phyloP scores from a whole-genome alignment of 148 eudicot genomes.

The Euryodendron excelsum region DNA sequence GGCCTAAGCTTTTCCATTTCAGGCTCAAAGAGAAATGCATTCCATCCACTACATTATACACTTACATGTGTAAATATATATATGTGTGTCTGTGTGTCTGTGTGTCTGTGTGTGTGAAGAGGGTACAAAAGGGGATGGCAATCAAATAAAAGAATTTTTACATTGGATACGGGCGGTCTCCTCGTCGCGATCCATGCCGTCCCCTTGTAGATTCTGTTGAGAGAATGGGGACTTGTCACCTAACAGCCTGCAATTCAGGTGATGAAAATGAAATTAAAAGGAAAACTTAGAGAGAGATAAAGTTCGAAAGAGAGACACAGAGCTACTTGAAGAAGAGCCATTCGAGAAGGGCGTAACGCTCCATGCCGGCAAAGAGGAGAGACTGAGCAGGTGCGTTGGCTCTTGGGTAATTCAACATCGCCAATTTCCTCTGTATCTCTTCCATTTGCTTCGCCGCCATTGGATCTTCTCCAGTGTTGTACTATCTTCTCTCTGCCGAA shows the following conservation, averaged over 20 bases:
- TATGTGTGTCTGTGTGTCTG: background rate
- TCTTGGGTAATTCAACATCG: constrained; percentile 71
- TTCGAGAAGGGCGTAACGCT: constrained; percentile 96
- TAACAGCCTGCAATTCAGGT: constrained; percentile 51
- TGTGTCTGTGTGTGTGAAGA: no score
- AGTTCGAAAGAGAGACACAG: background rate
- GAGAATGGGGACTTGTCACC: constrained; percentile 95
- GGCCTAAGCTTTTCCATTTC: background rate
- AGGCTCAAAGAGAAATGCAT: background rate
- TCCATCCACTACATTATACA: background rate
- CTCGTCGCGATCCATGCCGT: constrained; percentile 93
- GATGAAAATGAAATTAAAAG: background rate
- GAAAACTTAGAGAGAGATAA: background rate
- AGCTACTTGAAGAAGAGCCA: constrained; percentile 94
- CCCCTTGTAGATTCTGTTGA: constrained; percentile 85
- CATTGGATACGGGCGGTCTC: constrained; percentile 95
- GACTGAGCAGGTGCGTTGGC: constrained; percentile 96
- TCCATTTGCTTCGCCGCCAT: constrained; percentile 99
- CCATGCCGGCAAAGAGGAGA: constrained; percentile 97
- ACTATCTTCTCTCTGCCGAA: background rate
- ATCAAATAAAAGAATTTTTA: no score
- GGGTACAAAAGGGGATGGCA: no score
- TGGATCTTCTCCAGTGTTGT: background rate
- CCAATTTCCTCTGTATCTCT: constrained; percentile 81
- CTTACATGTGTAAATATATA: background rate